Base-by-base conservation (phyloP, 108 stramenopile species). In the Parietichytrium sp. region DNA sequence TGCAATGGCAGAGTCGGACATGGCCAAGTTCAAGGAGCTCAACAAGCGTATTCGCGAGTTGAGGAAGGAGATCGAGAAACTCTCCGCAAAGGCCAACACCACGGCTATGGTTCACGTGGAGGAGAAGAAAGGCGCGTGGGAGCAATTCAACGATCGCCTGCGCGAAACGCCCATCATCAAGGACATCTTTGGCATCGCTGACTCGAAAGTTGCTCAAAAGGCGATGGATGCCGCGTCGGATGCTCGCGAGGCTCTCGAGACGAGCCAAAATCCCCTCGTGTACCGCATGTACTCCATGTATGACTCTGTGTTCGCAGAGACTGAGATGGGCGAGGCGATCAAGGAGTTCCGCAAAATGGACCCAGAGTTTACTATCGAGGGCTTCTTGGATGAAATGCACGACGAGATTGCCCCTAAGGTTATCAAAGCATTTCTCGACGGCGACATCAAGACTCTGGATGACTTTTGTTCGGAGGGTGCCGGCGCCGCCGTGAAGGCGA, bases 181-280 rank as follows among this genome's bases (percentile, higher is more conserved):
- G 33, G 85, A 45, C 2, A 52, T 83, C 27, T 36, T 86, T 3
- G 49, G 36, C 48, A 42, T 27, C 38, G 52, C 80, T 25, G 49
- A 18, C 27, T 42, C 55, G 20, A 18, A 72, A 8, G 55, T 72
- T 0, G 84, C 54, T n/a, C 13, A 93, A 82, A 89, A 86, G 47
- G 82, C 93, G 15, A 91, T 91, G 36, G 88, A 96, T 77, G 81
- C 93, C 33, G 52, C 55, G 10, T 93, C 94, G 82, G 95, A 97
- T 82, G 95, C 93, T 29, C 83, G 84, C 25, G 97, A 97, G 87
- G 92, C 95, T 27, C 98, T 96, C 96, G 97, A 99, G 83, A 99
- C 97, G 54, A 94, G 91, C 55, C 97, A 98, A 88, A 96, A 98
- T 91, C 98, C 98, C 12, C 92, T 97, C 89, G 96, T 99, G 12